These are phyloP conservation scores for Heracleum sosnowskyi DNA, from an alignment of 129 eudicot species.

Conservation along the genomic window DNA sequence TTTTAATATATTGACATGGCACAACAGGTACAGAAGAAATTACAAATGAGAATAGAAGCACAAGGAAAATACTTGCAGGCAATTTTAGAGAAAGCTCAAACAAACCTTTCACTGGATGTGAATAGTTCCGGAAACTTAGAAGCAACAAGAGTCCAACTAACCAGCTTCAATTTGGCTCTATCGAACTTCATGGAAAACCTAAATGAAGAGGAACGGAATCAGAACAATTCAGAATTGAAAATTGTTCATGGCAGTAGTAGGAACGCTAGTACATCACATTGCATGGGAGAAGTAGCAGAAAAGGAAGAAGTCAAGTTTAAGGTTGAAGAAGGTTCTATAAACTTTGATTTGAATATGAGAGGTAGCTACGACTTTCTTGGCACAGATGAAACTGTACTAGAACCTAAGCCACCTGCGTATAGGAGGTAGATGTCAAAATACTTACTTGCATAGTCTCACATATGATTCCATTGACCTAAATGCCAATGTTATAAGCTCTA, in stretches of 20 bases:
- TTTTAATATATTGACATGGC: not conserved
- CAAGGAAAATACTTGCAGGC: slow-evolving; percentile 96
- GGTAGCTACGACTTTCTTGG: slow-evolving; percentile 69
- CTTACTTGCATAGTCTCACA: not conserved
- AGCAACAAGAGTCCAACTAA: slow-evolving; percentile 46
- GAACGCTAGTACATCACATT: slow-evolving; percentile 18
- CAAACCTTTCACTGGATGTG: slow-evolving; percentile 60
- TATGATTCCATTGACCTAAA: not conserved
- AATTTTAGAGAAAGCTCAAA: slow-evolving; percentile 77
- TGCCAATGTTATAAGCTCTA: slow-evolving; percentile 1
- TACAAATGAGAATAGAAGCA: slow-evolving; percentile 93
- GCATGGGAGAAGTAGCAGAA: slow-evolving; percentile 14
- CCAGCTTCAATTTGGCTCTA: slow-evolving; percentile 65
- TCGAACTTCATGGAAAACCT: slow-evolving; percentile 67
- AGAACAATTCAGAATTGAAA: slow-evolving; percentile 10
- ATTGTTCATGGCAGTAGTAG: slow-evolving; percentile 15
- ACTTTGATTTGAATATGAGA: slow-evolving; percentile 67
- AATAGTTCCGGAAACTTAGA: slow-evolving; percentile 50
- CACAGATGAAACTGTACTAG: slow-evolving; percentile 41
- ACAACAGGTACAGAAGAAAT: slow-evolving; percentile 68
- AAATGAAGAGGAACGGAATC: slow-evolving; percentile 37
- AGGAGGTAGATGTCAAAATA: slow-evolving; percentile 31
- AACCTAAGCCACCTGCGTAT: slow-evolving; percentile 30
- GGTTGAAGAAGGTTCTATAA: slow-evolving; percentile 51
- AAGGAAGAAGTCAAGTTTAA: slow-evolving; percentile 40